These are phyloP conservation scores for Prinsepia uniflora DNA, from an alignment of 306 rosid species.

Conservation along the genomic window DNA sequence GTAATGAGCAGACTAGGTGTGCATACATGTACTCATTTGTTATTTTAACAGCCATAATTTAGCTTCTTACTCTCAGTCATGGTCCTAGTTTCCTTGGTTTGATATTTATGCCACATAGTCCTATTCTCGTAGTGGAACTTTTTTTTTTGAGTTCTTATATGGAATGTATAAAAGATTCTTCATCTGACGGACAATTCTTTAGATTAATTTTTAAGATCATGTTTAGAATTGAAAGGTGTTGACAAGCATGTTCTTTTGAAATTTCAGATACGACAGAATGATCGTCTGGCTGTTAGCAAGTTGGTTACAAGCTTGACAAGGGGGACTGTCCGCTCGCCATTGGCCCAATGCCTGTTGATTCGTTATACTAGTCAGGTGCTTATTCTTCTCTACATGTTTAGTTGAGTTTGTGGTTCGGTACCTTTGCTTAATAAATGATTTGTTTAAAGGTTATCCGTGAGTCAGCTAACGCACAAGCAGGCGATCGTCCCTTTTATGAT, in stretches of 20 bases:
- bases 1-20: neutral
- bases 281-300: slow-evolving; percentile 94
- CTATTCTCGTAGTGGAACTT: neutral
- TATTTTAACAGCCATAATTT: neutral
- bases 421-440: slow-evolving; percentile 19
- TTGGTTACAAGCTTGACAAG: slow-evolving; percentile 96
- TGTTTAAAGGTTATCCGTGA: slow-evolving; percentile 77
- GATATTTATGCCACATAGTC: neutral
- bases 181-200: neutral
- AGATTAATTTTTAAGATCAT: neutral
- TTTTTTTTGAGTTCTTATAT: neutral
- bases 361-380: slow-evolving; percentile 95
- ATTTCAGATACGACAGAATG: slow-evolving; percentile 94
- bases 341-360: slow-evolving; percentile 92
- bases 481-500: slow-evolving; percentile 94
- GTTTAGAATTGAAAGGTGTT: slow-evolving; percentile 21
- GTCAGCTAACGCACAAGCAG: slow-evolving; percentile 62
- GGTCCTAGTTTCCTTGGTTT: neutral
- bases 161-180: neutral
- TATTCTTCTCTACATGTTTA: slow-evolving; percentile 15
- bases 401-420: slow-evolving; percentile 14
- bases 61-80: neutral
- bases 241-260: slow-evolving; percentile 11
- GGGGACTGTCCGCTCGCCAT: slow-evolving; percentile 95
- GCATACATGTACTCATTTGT: neutral